A percentile compares a stretch with the other conserved stretches of the same genome.
Conservation (phyloP, 495 filamentous ascomycete genomes). For the Neurospora hispaniola region DNA sequence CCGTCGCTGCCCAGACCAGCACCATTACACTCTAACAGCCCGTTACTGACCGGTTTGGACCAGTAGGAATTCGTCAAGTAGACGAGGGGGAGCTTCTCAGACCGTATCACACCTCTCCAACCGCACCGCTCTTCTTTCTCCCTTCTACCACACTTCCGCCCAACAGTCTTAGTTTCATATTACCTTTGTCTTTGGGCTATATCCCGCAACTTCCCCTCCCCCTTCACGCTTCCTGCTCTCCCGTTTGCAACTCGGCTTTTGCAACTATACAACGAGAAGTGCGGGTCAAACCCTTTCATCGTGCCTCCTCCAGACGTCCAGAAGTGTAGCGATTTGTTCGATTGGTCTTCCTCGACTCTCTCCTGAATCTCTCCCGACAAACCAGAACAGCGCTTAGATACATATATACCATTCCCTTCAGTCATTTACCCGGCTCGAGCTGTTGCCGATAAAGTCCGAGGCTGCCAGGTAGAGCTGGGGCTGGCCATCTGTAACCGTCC, state of each 20-base stretch:
- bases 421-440: neutral
- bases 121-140: neutral
- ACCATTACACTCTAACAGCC: neutral
- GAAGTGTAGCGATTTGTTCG: neutral
- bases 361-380: neutral
- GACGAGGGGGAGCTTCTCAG: conserved; percentile 4
- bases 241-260: neutral
- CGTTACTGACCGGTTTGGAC: neutral
- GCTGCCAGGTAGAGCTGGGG: neutral
- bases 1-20: neutral
- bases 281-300: neutral
- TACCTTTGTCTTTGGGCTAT: neutral
- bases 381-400: neutral
- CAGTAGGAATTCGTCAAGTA: neutral
- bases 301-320: neutral
- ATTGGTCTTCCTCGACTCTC: neutral
- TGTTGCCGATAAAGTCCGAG: neutral
- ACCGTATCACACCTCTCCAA: neutral
- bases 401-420: neutral
- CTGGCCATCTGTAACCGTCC: neutral
- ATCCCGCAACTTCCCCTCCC: neutral
- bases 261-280: neutral
- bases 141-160: neutral
- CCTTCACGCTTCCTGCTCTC: neutral
- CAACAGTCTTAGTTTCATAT: neutral